A percentile compares a stretch with the other conserved stretches of the same genome.
Evolutionary conservation across 441 rosid genomes (phyloP).

Genomic region (Dalechampia spathulata): DNA sequence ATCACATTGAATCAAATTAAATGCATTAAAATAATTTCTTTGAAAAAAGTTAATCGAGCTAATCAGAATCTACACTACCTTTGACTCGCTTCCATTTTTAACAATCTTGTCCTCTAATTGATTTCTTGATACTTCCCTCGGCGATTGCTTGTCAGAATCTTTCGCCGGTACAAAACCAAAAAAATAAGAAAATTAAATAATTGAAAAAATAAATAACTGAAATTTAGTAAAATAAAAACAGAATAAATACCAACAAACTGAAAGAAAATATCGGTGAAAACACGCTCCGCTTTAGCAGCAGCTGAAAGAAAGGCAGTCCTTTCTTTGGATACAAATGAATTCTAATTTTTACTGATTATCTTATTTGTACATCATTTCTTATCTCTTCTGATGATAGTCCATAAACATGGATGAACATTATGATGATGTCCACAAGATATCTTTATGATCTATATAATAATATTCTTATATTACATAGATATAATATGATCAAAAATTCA

Average conservation of each 20-base stretch:
- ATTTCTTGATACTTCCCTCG: conserved; percentile 13
- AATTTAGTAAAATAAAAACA: conserved; percentile 13
- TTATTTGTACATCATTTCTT: no score
- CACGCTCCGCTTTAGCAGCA: conserved; percentile 97
- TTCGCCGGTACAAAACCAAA: conserved; percentile 21
- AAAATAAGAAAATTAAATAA: conserved; percentile 3
- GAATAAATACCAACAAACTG: conserved; percentile 8
- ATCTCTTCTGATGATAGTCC: no score
- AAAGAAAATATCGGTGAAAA: conserved; percentile 52
- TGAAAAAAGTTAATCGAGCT: no score
- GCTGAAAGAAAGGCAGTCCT: conserved; percentile 92
- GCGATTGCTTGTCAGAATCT: conserved; percentile 49
- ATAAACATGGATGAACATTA: no score
- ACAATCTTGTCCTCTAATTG: conserved; percentile 15
- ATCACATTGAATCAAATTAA: not conserved
- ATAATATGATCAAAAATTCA: no score
- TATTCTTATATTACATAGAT: no score
- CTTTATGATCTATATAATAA: no score
- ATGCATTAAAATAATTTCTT: no score
- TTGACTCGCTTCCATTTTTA: conserved; percentile 31
- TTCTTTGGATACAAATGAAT: conserved; percentile 82
- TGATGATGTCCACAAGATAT: no score
- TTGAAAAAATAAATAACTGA: not conserved
- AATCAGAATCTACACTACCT: conserved; percentile 34
- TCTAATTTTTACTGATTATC: no score